Evolutionary conservation across 2,329 filamentous ascomycete genomes (phyloP).

Genomic region (Conoideocrella luteorostrata): DNA sequence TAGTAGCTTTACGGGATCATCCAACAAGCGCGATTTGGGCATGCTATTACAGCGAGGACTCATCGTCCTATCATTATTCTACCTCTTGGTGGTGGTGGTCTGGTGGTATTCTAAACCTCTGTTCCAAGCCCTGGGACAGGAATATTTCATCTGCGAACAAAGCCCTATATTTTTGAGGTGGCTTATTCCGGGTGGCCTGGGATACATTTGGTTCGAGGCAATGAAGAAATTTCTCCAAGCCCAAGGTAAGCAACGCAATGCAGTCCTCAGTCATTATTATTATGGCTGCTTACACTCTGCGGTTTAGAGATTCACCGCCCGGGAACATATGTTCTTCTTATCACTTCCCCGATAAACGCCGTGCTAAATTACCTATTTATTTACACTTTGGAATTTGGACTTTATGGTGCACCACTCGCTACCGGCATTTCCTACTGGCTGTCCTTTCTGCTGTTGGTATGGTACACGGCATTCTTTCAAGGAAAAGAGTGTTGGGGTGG

Average conservation of each 20-base stretch:
- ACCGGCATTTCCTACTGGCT: constrained; percentile 83
- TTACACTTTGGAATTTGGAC: constrained; percentile 61
- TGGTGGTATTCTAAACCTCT: constrained; percentile 72
- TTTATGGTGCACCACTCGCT: constrained; percentile 74
- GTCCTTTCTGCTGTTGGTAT: constrained; percentile 69
- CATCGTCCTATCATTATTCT: constrained; percentile 65
- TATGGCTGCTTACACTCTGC: too few relatives aligned
- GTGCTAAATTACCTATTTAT: constrained; percentile 76
- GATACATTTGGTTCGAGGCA: constrained; percentile 81
- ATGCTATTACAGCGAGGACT: constrained; percentile 72
- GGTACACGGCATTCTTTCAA: constrained; percentile 63
- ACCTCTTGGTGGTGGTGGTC: constrained; percentile 63
- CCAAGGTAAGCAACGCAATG: too few relatives aligned
- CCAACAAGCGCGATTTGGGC: constrained; percentile 73
- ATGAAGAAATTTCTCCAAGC: constrained; percentile 87
- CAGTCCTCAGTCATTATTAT: too few relatives aligned
- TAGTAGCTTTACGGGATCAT: constrained; percentile 73
- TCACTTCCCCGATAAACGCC: constrained; percentile 77
- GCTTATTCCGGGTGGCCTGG: constrained; percentile 73
- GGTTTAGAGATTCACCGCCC: too few relatives aligned
- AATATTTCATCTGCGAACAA: constrained; percentile 67
- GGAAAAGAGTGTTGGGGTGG: constrained; percentile 79
- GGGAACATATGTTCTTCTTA: constrained; percentile 73
- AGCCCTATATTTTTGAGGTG: constrained; percentile 57
- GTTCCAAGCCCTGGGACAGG: constrained; percentile 69